Percentiles rank a stretch among this genome's conserved stretches.
Evolutionary conservation across 108 stramenopile genomes (phyloP).

Genomic region (Parietichytrium sp.): DNA sequence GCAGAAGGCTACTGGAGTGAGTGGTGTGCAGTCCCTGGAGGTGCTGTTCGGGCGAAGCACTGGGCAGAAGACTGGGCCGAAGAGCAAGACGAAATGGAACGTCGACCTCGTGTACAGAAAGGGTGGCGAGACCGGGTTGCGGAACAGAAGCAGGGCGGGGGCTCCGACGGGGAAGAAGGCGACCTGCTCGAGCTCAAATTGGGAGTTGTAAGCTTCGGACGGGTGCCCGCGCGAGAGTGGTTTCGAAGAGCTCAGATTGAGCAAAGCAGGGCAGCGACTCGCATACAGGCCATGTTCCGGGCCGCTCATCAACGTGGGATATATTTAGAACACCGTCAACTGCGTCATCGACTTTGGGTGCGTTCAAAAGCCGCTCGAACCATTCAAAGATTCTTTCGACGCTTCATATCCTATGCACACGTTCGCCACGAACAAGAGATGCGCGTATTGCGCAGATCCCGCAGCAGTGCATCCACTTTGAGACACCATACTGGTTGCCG

Average conservation of each 20-base stretch:
- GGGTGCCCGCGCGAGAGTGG: background rate
- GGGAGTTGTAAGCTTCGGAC: background rate
- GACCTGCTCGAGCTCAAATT: no score
- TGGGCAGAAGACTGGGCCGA: background rate
- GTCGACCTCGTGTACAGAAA: no score
- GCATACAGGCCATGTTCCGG: background rate
- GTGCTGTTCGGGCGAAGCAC: background rate
- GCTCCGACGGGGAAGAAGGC: no score
- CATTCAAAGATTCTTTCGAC: background rate
- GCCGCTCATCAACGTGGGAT: background rate
- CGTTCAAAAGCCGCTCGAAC: background rate
- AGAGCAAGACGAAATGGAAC: background rate
- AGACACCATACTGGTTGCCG: no score
- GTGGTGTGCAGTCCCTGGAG: background rate
- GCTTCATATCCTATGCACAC: background rate
- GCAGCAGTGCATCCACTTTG: no score
- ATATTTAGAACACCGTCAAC: background rate
- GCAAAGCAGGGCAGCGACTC: background rate
- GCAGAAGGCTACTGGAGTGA: slow-evolving; percentile 5
- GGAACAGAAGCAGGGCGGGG: no score
- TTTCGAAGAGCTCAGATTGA: background rate
- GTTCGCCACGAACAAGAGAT: no score
- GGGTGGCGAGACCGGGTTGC: no score
- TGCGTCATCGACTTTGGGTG: background rate
- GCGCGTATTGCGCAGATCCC: no score